These are phyloP conservation scores for Jaminaea rosea DNA, from an alignment of 1,284 basidiomycete species.

Conservation along the genomic window DNA sequence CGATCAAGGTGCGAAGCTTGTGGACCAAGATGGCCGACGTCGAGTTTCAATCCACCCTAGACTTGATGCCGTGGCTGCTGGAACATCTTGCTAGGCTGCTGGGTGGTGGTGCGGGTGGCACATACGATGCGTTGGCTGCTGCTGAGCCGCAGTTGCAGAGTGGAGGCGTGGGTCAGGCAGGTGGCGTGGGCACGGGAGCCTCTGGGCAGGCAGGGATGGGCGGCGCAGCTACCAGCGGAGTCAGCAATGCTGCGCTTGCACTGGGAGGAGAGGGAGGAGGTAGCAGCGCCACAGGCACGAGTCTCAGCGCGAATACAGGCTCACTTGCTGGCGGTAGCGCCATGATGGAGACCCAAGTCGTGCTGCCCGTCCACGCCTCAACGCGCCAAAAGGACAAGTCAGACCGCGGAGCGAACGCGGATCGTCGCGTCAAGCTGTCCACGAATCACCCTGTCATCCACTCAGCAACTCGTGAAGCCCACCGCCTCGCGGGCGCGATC, in stretches of 20 bases:
- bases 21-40: constrained; percentile 30
- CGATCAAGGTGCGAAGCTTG: constrained; percentile 37
- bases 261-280: no score
- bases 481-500: constrained; percentile 24
- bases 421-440: constrained; percentile 26
- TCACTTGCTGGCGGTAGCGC: constrained; percentile 6
- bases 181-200: no score
- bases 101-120: constrained; percentile 13
- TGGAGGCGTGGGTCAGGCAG: no score
- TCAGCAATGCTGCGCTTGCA: no score
- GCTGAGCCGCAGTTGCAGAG: no score
- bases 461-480: constrained; percentile 27
- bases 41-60: constrained; percentile 28
- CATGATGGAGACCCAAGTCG: constrained; percentile 23
- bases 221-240: no score
- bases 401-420: constrained; percentile 24
- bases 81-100: constrained; percentile 31
- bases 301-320: no score
- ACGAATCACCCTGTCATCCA: constrained; percentile 28
- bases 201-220: no score
- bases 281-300: no score
- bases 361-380: constrained; percentile 16
- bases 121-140: no score
- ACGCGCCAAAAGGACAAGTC: constrained; percentile 15
- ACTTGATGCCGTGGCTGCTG: constrained; percentile 28